Evolutionary conservation across 352 stramenopile species (phyloP), one percentile per base, ranked within the genome.

Genomic region (Phytophthora rubi): DNA sequence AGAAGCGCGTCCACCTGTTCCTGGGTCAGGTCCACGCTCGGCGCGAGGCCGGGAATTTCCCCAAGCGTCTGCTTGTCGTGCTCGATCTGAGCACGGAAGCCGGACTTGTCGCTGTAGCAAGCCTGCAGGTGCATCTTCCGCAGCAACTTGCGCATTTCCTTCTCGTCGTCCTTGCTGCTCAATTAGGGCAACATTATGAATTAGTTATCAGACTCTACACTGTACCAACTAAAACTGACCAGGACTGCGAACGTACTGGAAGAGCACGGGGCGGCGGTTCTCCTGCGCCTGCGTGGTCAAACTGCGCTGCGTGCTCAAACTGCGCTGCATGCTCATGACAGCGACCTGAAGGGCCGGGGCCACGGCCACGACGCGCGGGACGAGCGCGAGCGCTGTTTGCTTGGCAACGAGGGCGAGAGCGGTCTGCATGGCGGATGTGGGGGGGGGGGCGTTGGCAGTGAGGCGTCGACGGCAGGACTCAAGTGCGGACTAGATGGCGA

Each of bases 151-250:
- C 88, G 88, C 30, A 95, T 85, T 37, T 89, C 70, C 76, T 89
- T 92, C 75, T 95, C 86, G 63, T 95, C 88, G 61, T 92, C 78
- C 77, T 95, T 94, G 73, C 88, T 95, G 62, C 18, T 65, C 16
- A 62, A 16, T 44, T 16, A 1, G 3, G 47, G 18, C 18, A 53
- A 45, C 42, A 54, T 4, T 28, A 18, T 8, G 33, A 45, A 45
- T 76, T 63, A 73, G 63, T 7, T 53, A 9, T 30, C 47, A 18
- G 44, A 3, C n/a, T 5, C 15, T 2, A 18, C n/a, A n/a, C n/a
- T n/a, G n/a, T n/a, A 23, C 1, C n/a, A 3, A 51, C 13, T 16
- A 16, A 13, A 42, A 10, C 8, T 37, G 47, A 35, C 69, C 55
- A 65, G 57, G 9, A 55, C 16, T 6, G 7, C 30, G 23, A 3